Evolutionary conservation across 75 land plant genomes (phyloP).

Genomic region (Pseudotsuga menziesii): DNA sequence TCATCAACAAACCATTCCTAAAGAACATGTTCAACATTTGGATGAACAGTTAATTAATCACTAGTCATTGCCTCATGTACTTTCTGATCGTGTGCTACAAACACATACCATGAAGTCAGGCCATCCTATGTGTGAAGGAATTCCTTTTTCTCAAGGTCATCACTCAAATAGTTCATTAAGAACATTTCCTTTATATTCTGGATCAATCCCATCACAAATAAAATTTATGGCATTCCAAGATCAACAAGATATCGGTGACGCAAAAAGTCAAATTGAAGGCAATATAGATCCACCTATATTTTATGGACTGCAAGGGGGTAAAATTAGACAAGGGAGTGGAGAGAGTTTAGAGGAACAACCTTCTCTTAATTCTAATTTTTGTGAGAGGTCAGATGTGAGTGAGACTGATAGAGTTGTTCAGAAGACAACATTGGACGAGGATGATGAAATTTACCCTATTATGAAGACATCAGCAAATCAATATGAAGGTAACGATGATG

Average conservation of each 20-base stretch:
- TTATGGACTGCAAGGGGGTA: not conserved
- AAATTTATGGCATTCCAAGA: constrained; percentile 20
- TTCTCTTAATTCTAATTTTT: not conserved
- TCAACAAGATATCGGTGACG: constrained; percentile 18
- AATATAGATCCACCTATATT: constrained; percentile 7
- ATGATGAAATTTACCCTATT: not conserved
- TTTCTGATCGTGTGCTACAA: constrained; percentile 31
- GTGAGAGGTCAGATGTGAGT: constrained; percentile 1
- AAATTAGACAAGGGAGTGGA: not conserved
- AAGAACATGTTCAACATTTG: constrained; percentile 43
- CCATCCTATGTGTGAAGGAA: constrained; percentile 21
- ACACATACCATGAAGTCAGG: constrained; percentile 27
- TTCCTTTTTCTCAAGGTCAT: constrained; percentile 14
- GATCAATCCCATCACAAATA: constrained; percentile 17
- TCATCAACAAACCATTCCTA: constrained; percentile 36
- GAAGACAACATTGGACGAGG: not conserved
- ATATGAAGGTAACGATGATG: not conserved
- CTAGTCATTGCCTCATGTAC: constrained; percentile 31
- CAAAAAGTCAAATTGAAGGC: constrained; percentile 12
- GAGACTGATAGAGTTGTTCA: not conserved
- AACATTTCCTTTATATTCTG: constrained; percentile 9
- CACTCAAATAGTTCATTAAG: constrained; percentile 11
- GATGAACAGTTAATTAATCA: constrained; percentile 54
- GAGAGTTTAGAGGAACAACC: not conserved
- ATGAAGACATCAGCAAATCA: not conserved